Base-by-base conservation (phyloP, 108 stramenopile genomes). In the Heterococcus sp. region DNA sequence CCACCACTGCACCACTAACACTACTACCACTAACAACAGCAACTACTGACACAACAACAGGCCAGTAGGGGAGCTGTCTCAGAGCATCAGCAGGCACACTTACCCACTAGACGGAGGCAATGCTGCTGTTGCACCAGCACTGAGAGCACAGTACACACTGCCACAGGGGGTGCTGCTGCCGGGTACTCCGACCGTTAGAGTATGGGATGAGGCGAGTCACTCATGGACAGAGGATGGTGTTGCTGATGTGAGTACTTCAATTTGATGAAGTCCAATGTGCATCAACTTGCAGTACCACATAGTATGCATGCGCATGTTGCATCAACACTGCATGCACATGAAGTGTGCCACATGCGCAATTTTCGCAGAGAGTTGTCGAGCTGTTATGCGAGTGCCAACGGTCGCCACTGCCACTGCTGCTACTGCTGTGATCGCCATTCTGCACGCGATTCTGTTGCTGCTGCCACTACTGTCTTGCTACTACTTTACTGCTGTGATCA, bases 101-200 rank as follows among this genome's bases (percentile, higher is more conserved):
- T 81, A 81, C 35, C 79, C 79, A 8, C 72, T 81, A 36, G 79
- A 81, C 1, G 79, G 79, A 4, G 79, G 79, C 35, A 81, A 81
- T 66, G 72, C 79, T 4, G 71, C 78, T 1, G 36, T 79, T 28
- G 78, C 78, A 3, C 78, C 78, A 11, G 27, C 64, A 14, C 27
- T 79, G 0, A 30, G 72, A 32, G 78, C 71, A 72, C 78, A 79
- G 71, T 79, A 65, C 64, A 71, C 71, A 71, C 28, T 81, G 4
- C 79, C 79, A 1, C 28, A 1, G 2, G 79, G 72, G 28, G 79
- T 81, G 1, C 63, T 81, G 3, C 29, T 73, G 36, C 79, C 79
- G 0, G 28, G 4, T 28, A 30, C 34, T 36, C 79, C 79, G 37
- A 37, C 65, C 37, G 79, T 81, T 32, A 27, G 68, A 8, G 46